Evolutionary conservation across 2,329 filamentous ascomycete species (phyloP).

Genomic region (Sporothrix curviconia): DNA sequence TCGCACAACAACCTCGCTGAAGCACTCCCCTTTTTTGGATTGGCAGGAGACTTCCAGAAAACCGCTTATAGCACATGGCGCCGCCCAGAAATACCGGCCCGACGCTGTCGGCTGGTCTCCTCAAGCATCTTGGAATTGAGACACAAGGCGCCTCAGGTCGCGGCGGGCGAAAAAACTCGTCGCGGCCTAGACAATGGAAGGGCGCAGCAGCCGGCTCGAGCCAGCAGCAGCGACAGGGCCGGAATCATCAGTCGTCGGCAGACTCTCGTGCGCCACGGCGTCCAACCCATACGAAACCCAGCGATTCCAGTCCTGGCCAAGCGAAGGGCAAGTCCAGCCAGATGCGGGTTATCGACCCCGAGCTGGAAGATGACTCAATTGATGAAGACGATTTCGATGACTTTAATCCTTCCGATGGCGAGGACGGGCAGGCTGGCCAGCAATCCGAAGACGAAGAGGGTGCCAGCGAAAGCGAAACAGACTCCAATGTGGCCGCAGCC

Average conservation of each 20-base stretch:
- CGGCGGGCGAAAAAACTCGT: neutral
- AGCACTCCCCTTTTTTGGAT: too few relatives aligned
- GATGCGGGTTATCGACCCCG: neutral
- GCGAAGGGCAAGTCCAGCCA: neutral
- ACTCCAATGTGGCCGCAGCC: neutral
- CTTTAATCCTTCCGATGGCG: slow-evolving; percentile 8
- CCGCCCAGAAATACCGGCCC: slow-evolving; percentile 11
- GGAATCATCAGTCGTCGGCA: too few relatives aligned
- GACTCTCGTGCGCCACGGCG: too few relatives aligned
- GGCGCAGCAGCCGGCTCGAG: slow-evolving; percentile 47
- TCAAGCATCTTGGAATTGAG: slow-evolving; percentile 32
- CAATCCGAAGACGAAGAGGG: slow-evolving; percentile 18
- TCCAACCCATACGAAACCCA: too few relatives aligned
- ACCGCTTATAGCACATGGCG: slow-evolving; percentile 9
- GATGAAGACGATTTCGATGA: slow-evolving; percentile 11
- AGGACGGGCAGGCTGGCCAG: slow-evolving; percentile 19
- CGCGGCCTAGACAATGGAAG: slow-evolving; percentile 41
- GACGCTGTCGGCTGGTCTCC: slow-evolving; percentile 19
- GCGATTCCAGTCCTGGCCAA: neutral
- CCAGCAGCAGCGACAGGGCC: neutral
- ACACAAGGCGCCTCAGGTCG: slow-evolving; percentile 14
- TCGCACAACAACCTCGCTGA: too few relatives aligned
- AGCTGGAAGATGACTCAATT: slow-evolving; percentile 10
- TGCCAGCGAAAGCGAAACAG: slow-evolving; percentile 20
- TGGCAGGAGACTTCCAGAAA: neutral